Base-by-base conservation (phyloP, 2,329 filamentous ascomycete genomes). In the Cryphonectria carpinicola region DNA sequence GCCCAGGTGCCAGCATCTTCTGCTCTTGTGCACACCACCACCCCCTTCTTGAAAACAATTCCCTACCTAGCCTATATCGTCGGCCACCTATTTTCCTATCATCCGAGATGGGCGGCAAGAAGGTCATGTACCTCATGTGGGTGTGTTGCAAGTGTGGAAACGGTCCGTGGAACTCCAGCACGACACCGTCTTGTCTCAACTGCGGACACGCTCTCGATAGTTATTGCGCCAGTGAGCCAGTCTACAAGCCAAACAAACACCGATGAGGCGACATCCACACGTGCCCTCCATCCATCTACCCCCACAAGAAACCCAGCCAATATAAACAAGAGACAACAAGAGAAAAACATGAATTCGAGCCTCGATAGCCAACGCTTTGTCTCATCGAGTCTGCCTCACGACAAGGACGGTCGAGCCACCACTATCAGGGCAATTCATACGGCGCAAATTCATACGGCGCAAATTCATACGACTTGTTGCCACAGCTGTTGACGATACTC, bases 191-290 rank as follows among this genome's bases (percentile, higher is more conserved):
- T n/a, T 61, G 58, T 22, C 19, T 61, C 32, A 0, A 5, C 0
- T 61, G 58, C 35, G 58, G 58, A 11, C 58, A 61, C 19, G 2
- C 3, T 8, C 14, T 4, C 22, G 58, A 61, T 7, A 10, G 0
- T 1, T 4, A 10, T 2, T 61, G 58, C 35, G 0, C 1, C 32
- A 10, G 0, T 0, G 28, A 32, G 6, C 6, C 58, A 0, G 58
- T 39, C 35, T 17, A 22, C 32, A 17, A 28, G 13, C 2, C 7
- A 19, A 0, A 4, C 4, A 19, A 6, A 1, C 17, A 4, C 6
- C 19, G 7, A 8, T 56, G 52, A 28, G 25, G 14, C 5, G 25
- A 19, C 25, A 25, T 28, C 13, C 3, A 28, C 10, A 4, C 3
- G 3, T 4, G 25, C 7, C 52, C 17, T 65, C 63, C 0, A 11